Conservation (phyloP, 371 early-diverging fungal genomes). For the Nematocida sp. region DNA sequence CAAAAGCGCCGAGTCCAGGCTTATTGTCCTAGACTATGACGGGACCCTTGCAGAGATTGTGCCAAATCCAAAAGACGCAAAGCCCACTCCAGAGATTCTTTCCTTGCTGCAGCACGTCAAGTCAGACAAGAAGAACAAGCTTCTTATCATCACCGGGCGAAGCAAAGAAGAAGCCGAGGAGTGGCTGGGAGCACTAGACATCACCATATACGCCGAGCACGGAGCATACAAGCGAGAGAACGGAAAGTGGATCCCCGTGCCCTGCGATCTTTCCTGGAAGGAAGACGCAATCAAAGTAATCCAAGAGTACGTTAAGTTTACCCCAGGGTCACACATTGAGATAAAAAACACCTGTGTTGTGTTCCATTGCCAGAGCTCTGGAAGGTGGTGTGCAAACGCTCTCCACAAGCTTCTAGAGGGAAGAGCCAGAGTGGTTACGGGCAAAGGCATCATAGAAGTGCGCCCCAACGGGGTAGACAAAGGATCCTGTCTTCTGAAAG, state of each 20-base stretch:
- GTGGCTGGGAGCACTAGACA: conserved; percentile 57
- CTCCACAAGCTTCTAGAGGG: conserved; percentile 42
- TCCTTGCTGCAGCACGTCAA: conserved; percentile 48
- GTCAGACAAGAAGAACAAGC: conserved; percentile 38
- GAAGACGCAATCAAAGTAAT: conserved; percentile 36
- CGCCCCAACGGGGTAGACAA: conserved; percentile 48
- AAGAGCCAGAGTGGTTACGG: conserved; percentile 47
- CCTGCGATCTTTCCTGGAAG: conserved; percentile 44
- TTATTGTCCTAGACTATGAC: conserved; percentile 64
- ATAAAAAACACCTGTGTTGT: conserved; percentile 58
- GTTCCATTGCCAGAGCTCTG: conserved; percentile 62
- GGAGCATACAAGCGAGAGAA: conserved; percentile 54
- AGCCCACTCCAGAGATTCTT: conserved; percentile 54
- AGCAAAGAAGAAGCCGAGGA: conserved; percentile 53
- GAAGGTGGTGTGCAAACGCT: conserved; percentile 48
- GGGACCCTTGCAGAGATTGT: conserved; percentile 62
- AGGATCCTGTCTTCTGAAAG: conserved; percentile 46
- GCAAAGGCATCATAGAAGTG: conserved; percentile 61
- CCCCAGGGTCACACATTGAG: conserved; percentile 62
- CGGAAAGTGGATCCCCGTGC: conserved; percentile 51
- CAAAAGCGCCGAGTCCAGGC: conserved; percentile 12
- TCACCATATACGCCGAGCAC: conserved; percentile 64
- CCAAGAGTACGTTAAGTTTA: conserved; percentile 52
- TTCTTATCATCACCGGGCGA: conserved; percentile 63
- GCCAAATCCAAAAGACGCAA: conserved; percentile 53